Conservation (phyloP, 768 basidiomycete species). For the Saitozyma podzolica region DNA sequence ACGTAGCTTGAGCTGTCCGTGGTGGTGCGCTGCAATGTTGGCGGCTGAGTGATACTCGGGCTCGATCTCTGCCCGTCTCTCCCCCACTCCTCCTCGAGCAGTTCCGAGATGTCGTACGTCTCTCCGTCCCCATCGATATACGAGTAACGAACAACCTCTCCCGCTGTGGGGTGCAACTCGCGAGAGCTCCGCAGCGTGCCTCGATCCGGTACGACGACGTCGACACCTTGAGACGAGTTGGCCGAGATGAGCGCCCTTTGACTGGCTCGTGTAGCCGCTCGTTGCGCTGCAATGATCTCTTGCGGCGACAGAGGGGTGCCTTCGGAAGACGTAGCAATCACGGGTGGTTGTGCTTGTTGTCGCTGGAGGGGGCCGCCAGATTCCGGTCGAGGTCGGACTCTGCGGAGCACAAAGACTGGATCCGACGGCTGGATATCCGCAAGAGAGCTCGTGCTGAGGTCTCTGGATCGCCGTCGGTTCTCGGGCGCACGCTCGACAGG, state of each 20-base stretch:
- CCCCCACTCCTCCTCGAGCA: slow-evolving; percentile 81
- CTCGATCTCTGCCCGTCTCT: slow-evolving; percentile 17
- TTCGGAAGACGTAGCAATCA: not conserved
- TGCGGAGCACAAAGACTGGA: slow-evolving; percentile 84
- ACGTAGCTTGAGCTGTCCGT: slow-evolving; percentile 46
- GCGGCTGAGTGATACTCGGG: slow-evolving; percentile 17
- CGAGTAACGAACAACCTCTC: slow-evolving; percentile 78
- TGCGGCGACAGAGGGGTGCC: slow-evolving; percentile 61
- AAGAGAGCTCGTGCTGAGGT: slow-evolving; percentile 66
- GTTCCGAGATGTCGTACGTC: slow-evolving; percentile 88
- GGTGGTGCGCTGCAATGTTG: slow-evolving; percentile 21
- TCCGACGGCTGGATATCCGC: slow-evolving; percentile 80
- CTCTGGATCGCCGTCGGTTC: slow-evolving; percentile 80
- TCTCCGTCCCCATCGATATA: slow-evolving; percentile 89
- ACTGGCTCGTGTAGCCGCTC: slow-evolving; percentile 79
- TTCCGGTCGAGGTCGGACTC: slow-evolving; percentile 65
- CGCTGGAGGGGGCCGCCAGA: slow-evolving; percentile 12
- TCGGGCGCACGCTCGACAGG: slow-evolving; percentile 65
- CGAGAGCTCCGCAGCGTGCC: slow-evolving; percentile 81
- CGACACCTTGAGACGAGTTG: slow-evolving; percentile 82
- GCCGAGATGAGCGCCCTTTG: slow-evolving; percentile 82
- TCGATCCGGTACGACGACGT: slow-evolving; percentile 80
- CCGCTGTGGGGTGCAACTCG: slow-evolving; percentile 57
- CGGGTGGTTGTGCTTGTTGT: slow-evolving; percentile 11
- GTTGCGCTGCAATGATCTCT: slow-evolving; percentile 91